Conservation (phyloP, 2,329 filamentous ascomycete species). For the Epichloe glyceriae region DNA sequence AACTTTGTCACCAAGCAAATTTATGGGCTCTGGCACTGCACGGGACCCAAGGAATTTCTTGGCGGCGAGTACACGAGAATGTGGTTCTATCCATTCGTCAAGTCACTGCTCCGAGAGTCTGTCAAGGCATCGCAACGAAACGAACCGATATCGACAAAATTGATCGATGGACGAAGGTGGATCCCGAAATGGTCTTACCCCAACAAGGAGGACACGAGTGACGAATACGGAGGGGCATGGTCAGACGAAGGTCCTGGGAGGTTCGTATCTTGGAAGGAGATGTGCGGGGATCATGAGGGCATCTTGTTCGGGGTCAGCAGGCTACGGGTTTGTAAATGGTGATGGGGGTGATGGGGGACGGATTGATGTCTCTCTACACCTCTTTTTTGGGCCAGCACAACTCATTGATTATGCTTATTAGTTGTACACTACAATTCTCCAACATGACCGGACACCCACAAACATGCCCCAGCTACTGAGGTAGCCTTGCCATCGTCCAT, state of each 20-base stretch:
- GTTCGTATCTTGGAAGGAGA: constrained; percentile 16
- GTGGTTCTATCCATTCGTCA: constrained; percentile 26
- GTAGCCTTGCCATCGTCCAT: too few species aligned
- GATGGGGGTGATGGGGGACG: background rate
- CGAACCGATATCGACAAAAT: constrained; percentile 13
- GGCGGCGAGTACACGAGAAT: constrained; percentile 20
- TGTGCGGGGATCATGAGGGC: constrained; percentile 15
- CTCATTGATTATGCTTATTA: too few species aligned
- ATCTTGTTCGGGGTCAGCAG: constrained; percentile 14
- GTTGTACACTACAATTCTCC: too few species aligned
- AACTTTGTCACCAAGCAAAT: constrained; percentile 25
- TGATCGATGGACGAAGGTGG: constrained; percentile 21
- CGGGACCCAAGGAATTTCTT: constrained; percentile 22
- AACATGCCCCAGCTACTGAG: too few species aligned
- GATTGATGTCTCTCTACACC: too few species aligned
- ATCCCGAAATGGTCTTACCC: constrained; percentile 10
- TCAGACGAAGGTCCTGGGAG: constrained; percentile 9
- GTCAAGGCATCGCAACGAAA: constrained; percentile 13
- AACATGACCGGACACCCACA: too few species aligned
- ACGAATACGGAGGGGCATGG: constrained; percentile 14
- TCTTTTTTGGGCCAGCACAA: too few species aligned
- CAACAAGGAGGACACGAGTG: background rate
- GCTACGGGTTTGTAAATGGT: background rate
- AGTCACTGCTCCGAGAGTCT: constrained; percentile 17
- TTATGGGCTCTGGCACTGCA: constrained; percentile 26